These are phyloP conservation scores for Corymbia citriodora DNA, from an alignment of 441 rosid genomes.

Conservation along the genomic window DNA sequence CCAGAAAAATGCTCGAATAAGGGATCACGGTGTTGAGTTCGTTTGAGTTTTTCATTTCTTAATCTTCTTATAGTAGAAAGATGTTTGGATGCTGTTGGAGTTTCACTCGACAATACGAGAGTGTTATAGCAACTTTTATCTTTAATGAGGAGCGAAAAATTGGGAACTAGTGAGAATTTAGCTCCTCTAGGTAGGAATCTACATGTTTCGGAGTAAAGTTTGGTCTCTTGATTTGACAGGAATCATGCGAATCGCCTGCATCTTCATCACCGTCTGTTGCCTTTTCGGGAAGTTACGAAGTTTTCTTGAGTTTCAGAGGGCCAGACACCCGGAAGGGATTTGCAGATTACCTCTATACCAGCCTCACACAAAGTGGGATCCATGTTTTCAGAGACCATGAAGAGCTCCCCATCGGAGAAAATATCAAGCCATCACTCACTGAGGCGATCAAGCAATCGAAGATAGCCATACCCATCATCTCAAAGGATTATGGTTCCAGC, in stretches of 20 bases:
- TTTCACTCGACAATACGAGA: not conserved
- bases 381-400: not conserved
- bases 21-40: not conserved
- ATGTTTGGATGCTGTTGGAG: not conserved
- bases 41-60: not conserved
- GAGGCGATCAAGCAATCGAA: not conserved
- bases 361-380: not conserved
- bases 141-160: not conserved
- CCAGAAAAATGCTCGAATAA: not conserved
- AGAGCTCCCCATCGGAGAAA: not conserved
- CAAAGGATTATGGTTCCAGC: not conserved
- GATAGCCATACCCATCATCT: constrained; percentile 4
- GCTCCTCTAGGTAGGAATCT: not conserved
- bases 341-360: not conserved
- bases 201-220: too few relatives aligned
- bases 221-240: too few relatives aligned
- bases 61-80: too few relatives aligned
- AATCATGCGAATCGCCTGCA: rapidly evolving
- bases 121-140: not conserved
- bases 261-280: not conserved
- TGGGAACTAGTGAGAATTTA: not conserved
- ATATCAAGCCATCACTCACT: not conserved
- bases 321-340: not conserved
- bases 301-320: not conserved
- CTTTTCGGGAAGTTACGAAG: rapidly evolving